Percentiles rank a stretch among this genome's conserved stretches.
Evolutionary conservation across 805 yeast genomes (phyloP).

Genomic region (Henningerozyma blattae): DNA sequence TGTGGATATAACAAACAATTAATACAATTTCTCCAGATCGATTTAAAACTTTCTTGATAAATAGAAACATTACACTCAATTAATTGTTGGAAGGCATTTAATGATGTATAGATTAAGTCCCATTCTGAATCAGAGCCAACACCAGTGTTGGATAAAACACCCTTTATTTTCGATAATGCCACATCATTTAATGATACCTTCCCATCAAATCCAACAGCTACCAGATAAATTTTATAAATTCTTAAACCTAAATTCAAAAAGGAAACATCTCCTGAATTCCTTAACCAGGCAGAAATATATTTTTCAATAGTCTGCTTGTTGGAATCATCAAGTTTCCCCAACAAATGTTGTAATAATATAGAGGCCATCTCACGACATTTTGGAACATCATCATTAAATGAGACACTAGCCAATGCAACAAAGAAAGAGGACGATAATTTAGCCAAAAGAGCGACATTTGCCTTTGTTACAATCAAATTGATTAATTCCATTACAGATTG

Average conservation of each 20-base stretch:
- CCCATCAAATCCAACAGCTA: constrained; percentile 32
- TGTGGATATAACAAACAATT: constrained; percentile 70
- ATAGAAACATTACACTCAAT: constrained; percentile 23
- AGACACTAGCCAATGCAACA: constrained; percentile 65
- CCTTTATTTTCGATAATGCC: constrained; percentile 26
- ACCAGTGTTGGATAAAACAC: constrained; percentile 25
- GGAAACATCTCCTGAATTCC: constrained; percentile 36
- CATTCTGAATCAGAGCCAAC: constrained; percentile 43
- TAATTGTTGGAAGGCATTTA: constrained; percentile 38
- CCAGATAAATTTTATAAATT: constrained; percentile 50
- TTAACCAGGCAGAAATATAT: constrained; percentile 48
- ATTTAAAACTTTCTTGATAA: constrained; percentile 22
- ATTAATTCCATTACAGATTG: constrained; percentile 84
- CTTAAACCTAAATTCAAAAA: constrained; percentile 65
- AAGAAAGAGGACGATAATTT: constrained; percentile 67
- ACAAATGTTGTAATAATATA: constrained; percentile 41
- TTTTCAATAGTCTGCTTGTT: constrained; percentile 26
- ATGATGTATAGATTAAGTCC: constrained; percentile 65
- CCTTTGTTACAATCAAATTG: constrained; percentile 54
- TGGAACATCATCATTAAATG: constrained; percentile 65
- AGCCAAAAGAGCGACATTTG: constrained; percentile 44
- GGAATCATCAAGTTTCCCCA: constrained; percentile 35
- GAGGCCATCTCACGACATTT: constrained; percentile 80
- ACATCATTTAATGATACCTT: constrained; percentile 30
- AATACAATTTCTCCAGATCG: constrained; percentile 40